Evolutionary conservation across 441 rosid species (phyloP).

Genomic region (Macaranga tanarius): DNA sequence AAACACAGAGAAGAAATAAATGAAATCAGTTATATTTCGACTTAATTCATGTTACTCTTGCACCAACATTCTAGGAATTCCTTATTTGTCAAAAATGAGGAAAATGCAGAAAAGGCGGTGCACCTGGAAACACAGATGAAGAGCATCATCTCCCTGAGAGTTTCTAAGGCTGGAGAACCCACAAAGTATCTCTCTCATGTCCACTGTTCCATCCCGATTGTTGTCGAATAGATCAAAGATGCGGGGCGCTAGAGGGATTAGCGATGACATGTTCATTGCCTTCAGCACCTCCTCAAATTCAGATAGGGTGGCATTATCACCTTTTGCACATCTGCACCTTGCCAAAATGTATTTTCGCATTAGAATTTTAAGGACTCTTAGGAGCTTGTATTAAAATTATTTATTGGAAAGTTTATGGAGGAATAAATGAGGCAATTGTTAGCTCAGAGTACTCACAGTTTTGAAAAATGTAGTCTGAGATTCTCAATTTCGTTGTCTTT

Average conservation of each 20-base stretch:
- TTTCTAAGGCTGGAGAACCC: slow-evolving; percentile 73
- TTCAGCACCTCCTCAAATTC: slow-evolving; percentile 69
- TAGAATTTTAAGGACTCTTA: slow-evolving; percentile 1
- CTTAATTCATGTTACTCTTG: background rate
- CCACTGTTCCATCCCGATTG: slow-evolving; percentile 71
- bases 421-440: background rate
- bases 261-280: slow-evolving; percentile 68
- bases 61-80: no score
- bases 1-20: no score
- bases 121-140: slow-evolving; percentile 72
- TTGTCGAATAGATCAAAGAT: slow-evolving; percentile 66
- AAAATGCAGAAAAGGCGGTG: background rate
- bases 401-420: background rate
- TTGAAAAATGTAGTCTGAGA: slow-evolving; percentile 49
- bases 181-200: slow-evolving; percentile 72
- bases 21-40: background rate
- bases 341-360: slow-evolving; percentile 2
- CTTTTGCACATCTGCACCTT: slow-evolving; percentile 55
- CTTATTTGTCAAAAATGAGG: background rate
- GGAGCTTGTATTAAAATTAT: background rate
- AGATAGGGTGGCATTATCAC: slow-evolving; percentile 63
- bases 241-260: slow-evolving; percentile 61
- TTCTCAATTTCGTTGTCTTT: slow-evolving; percentile 52
- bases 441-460: slow-evolving; percentile 39
- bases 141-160: slow-evolving; percentile 67